Conservation (phyloP, 2,329 filamentous ascomycete species). For the Alternaria solani region DNA sequence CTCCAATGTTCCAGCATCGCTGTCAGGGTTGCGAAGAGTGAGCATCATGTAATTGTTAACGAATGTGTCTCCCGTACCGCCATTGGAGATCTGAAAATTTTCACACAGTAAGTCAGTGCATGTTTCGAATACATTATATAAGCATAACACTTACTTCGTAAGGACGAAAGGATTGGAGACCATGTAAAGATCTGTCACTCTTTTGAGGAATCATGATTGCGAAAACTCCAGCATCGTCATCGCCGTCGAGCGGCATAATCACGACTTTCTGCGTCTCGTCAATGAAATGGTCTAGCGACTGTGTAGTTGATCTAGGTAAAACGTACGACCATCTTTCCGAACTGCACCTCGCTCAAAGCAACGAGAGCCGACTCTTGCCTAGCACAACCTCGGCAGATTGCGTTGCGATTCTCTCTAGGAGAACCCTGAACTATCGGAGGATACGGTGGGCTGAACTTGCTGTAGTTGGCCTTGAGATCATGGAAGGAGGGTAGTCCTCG, state of each 20-base stretch:
- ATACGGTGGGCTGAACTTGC: conserved; percentile 12
- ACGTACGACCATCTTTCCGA: conserved; percentile 19
- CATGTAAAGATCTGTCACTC: conserved; percentile 20
- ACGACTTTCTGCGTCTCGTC: conserved; percentile 23
- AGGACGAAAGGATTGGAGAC: conserved; percentile 24
- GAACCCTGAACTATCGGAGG: conserved; percentile 14
- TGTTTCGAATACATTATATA: neutral
- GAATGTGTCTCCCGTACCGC: conserved; percentile 9
- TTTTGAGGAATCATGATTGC: conserved; percentile 30
- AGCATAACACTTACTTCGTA: conserved; percentile 12
- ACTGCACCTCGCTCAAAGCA: conserved; percentile 26
- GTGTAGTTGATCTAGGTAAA: neutral
- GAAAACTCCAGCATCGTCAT: conserved; percentile 23
- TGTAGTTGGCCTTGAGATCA: conserved; percentile 19
- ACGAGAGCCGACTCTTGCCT: conserved; percentile 16
- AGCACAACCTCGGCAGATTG: conserved; percentile 33
- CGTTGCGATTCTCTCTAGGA: conserved; percentile 14
- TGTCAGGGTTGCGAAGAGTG: conserved; percentile 20
- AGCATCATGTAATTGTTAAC: conserved; percentile 25
- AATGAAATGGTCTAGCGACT: neutral
- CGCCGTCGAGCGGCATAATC: conserved; percentile 27
- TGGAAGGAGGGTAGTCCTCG: conserved; percentile 23
- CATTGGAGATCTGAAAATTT: neutral
- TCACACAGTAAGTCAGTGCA: neutral
- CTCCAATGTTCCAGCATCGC: conserved; percentile 4